Percentiles rank a stretch among this genome's conserved stretches.
Evolutionary conservation across 768 basidiomycete genomes (phyloP).

Genomic region (Termitomyces sp.): DNA sequence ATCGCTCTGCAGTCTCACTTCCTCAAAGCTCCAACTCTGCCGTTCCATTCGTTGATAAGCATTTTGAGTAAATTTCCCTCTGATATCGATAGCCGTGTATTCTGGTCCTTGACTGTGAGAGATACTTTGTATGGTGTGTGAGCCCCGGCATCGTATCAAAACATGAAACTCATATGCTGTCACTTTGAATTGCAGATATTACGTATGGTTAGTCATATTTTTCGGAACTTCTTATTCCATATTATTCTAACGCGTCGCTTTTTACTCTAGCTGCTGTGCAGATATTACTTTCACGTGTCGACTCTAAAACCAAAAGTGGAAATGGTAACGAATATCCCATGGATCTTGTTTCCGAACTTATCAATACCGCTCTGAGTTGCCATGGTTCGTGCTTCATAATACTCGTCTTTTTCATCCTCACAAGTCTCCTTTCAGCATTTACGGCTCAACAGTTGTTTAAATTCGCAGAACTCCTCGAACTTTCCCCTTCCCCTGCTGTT

Average conservation of each 20-base stretch:
- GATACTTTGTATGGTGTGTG: conserved; percentile 64
- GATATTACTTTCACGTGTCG: conserved; percentile 47
- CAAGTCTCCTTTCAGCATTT: conserved; percentile 39
- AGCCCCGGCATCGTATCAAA: background rate
- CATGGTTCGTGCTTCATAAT: conserved; percentile 37
- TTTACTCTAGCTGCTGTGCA: conserved; percentile 43
- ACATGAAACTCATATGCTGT: conserved; percentile 2
- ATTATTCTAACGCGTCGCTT: conserved; percentile 3
- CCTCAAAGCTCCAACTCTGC: conserved; percentile 77
- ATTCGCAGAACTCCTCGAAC: conserved; percentile 37
- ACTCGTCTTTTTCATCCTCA: background rate
- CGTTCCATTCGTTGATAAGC: conserved; percentile 74
- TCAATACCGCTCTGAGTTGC: conserved; percentile 48
- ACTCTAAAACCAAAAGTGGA: conserved; percentile 23
- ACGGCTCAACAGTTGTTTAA: conserved; percentile 52
- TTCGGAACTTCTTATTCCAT: background rate
- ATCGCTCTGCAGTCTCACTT: conserved; percentile 60
- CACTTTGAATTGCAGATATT: conserved; percentile 25
- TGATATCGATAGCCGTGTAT: conserved; percentile 70
- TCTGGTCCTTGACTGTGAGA: conserved; percentile 58
- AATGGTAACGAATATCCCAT: conserved; percentile 30
- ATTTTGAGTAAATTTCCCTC: conserved; percentile 74
- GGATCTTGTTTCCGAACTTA: conserved; percentile 35
- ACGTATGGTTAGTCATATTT: conserved; percentile 24
- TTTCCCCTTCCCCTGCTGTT: conserved; percentile 7